Evolutionary conservation across 805 yeast species (phyloP).

Genomic region (Sporopachydermia lactativora): DNA sequence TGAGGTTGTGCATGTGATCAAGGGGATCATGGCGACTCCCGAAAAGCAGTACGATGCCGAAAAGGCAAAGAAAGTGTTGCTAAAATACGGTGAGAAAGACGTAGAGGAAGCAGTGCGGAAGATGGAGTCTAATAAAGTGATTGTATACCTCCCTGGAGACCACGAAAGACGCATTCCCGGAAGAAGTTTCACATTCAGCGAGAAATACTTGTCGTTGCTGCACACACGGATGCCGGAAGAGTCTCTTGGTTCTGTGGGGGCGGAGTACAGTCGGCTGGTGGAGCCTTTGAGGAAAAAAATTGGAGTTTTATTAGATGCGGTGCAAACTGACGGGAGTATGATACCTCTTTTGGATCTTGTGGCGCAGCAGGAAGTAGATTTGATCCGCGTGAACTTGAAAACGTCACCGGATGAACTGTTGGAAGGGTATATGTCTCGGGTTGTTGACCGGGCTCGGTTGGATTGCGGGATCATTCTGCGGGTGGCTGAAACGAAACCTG

Average conservation of each 20-base stretch:
- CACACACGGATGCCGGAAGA: not conserved
- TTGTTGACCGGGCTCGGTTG: not conserved
- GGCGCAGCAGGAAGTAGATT: not conserved
- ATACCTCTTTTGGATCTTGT: not conserved
- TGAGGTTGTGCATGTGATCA: not conserved
- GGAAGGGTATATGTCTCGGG: not conserved
- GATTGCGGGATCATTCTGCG: not conserved
- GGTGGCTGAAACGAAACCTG: not conserved
- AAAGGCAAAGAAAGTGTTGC: conserved; percentile 1
- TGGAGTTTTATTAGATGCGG: not conserved
- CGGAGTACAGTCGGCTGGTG: not conserved
- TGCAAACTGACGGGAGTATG: not conserved
- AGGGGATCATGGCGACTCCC: not conserved
- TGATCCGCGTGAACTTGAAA: not conserved
- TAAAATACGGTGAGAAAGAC: not conserved
- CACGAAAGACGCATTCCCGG: conserved; percentile 1
- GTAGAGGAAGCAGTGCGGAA: not conserved
- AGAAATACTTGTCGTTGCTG: not conserved
- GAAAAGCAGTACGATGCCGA: not conserved
- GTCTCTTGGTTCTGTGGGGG: not conserved
- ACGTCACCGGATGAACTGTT: not conserved
- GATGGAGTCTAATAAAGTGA: not conserved
- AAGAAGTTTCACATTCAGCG: not conserved
- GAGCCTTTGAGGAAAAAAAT: not conserved
- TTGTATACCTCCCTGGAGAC: not conserved